Evolutionary conservation across 1,139 yeast species (phyloP), one percentile per base, ranked within the genome.

Genomic region (Casaregolazyma lundiana): DNA sequence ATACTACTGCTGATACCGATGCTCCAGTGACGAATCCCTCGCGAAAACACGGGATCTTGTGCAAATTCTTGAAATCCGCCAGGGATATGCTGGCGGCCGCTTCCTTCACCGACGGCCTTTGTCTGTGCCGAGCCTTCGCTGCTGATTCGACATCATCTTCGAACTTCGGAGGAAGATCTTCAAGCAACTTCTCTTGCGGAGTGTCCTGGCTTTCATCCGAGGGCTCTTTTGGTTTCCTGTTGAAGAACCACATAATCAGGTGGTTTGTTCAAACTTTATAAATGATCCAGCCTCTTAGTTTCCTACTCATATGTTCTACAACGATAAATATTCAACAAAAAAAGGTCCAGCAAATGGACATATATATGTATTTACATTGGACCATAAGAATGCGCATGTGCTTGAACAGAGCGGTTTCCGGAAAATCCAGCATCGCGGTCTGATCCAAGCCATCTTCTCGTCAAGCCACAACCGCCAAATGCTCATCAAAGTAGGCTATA

Each of bases 21-120:
- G 88, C 78, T 3, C 97, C 97, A 0, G 95, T 77, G 52, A 90
- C 71, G 64, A 89, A 87, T 1, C 96, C 94, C 50, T 85, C 92
- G 52, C 96, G 72, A 64, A 90, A 87, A 64, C 97, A 90, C 1
- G 97, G 96, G 63, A 89, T 85, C 48, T 71, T 68, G 15, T 80
- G 73, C 49, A 84, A 70, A 39, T 76, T 72, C 7, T 75, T 68
- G 61, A 89, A 84, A 61, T 87, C 95, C 0, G 70, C 67, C 4
- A 52, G 34, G 6, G 54, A 48, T 18, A 66, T 54, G 26, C 57
- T 47, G 13, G 51, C 43, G 29, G 60, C 46, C 3, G 60, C 60
- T 35, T 56, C 54, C 22, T 54, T 51, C 13, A 65, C 29, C 22
- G 38, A 35, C 17, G 41, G 47, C 11, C 29, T 43, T 20, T 30